A percentile compares a stretch with the other conserved stretches of the same genome.
phyloP scores from a whole-genome alignment of 2,329 filamentous ascomycete species.

The Endocalyx cinctus region DNA sequence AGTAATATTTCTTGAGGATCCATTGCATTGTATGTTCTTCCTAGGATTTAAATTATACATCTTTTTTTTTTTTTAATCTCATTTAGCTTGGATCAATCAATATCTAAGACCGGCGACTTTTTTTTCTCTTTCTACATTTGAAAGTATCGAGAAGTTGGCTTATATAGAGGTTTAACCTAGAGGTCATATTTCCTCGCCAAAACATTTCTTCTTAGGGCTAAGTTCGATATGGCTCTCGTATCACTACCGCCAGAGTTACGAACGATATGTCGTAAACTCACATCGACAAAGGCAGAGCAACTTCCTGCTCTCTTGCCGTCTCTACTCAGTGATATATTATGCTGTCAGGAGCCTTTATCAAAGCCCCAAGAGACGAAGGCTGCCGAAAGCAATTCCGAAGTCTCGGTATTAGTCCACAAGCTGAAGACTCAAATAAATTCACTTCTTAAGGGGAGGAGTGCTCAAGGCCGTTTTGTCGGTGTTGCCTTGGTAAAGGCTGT shows the following conservation, averaged over 20 bases:
- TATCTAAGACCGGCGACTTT: no score
- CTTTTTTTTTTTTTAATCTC: no score
- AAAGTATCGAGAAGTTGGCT: no score
- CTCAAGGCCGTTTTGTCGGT: constrained; percentile 72
- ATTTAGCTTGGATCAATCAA: no score
- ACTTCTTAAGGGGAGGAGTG: constrained; percentile 70
- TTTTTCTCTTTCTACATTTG: no score
- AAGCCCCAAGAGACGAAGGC: constrained; percentile 53
- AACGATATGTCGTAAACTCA: constrained; percentile 64
- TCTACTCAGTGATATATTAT: constrained; percentile 57
- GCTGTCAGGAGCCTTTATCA: constrained; percentile 59
- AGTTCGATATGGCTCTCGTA: constrained; percentile 31
- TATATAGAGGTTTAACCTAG: no score
- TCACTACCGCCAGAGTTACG: constrained; percentile 54
- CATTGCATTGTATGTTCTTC: no score
- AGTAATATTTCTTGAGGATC: no score
- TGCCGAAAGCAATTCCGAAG: constrained; percentile 60
- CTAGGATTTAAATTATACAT: no score
- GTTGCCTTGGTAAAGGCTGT: constrained; percentile 75
- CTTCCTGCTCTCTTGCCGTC: constrained; percentile 69
- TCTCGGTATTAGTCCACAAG: constrained; percentile 70
- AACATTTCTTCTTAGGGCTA: no score
- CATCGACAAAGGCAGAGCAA: constrained; percentile 65
- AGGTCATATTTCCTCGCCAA: no score
- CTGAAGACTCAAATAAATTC: constrained; percentile 74